phyloP scores from a whole-genome alignment of 805 yeast species.

The Priceomyces carsonii region DNA sequence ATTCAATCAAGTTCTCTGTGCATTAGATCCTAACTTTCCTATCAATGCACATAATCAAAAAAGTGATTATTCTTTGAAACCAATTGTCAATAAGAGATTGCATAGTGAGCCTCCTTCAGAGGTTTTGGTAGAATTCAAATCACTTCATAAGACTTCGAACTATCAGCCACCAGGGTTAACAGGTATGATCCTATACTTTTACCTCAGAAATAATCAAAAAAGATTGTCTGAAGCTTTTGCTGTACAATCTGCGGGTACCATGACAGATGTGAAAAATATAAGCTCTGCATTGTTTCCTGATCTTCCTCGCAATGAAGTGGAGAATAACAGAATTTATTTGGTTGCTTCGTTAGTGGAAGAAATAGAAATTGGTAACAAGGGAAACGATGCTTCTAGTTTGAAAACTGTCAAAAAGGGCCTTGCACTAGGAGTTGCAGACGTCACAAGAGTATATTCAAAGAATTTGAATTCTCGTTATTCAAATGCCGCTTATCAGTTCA shows the following conservation, averaged over 20 bases:
- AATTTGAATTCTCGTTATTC: conserved; percentile 59
- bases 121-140: conserved; percentile 73
- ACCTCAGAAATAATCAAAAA: conserved; percentile 61
- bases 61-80: conserved; percentile 38
- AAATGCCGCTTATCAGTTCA: conserved; percentile 70
- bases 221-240: conserved; percentile 80
- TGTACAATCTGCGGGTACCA: conserved; percentile 58
- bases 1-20: conserved; percentile 65
- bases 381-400: conserved; percentile 30
- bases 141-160: conserved; percentile 59
- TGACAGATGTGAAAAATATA: conserved; percentile 60
- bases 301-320: conserved; percentile 67
- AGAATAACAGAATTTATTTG: conserved; percentile 65
- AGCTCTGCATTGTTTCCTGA: conserved; percentile 80
- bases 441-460: conserved; percentile 72
- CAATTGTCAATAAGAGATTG: conserved; percentile 49
- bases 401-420: conserved; percentile 68
- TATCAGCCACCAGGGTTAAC: conserved; percentile 65
- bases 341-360: conserved; percentile 78
- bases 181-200: conserved; percentile 73
- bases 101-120: conserved; percentile 58
- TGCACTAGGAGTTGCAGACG: conserved; percentile 87
- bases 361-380: conserved; percentile 45
- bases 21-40: conserved; percentile 75
- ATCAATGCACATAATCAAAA: conserved; percentile 33